Conservation (phyloP, 78 protist genomes). For the Isochrysis galbana region DNA sequence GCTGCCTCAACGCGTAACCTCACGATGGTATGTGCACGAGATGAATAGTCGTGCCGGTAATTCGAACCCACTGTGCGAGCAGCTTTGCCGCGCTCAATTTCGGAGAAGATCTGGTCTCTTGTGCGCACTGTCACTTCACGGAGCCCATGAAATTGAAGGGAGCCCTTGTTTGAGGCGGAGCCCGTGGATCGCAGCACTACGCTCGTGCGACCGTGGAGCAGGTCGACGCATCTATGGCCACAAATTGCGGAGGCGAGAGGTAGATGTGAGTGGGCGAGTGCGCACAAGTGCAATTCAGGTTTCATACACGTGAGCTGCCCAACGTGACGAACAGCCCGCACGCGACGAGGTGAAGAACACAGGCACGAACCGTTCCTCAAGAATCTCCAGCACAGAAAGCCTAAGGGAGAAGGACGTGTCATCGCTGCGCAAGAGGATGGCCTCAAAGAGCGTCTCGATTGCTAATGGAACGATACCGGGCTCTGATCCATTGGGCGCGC, state of each 20-base stretch:
- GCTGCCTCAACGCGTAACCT: neutral
- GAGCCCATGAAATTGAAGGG: neutral
- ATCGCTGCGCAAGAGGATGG: neutral
- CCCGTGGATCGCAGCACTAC: neutral
- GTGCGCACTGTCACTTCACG: neutral
- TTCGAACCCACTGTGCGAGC: neutral
- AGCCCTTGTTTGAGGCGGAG: neutral
- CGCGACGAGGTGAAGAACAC: too few relatives aligned
- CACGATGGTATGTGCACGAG: neutral
- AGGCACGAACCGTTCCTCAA: too few relatives aligned
- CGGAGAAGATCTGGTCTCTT: neutral
- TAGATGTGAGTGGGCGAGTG: too few relatives aligned
- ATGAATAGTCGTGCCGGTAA: neutral
- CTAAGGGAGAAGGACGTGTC: neutral
- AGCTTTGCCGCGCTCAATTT: neutral
- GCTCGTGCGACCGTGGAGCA: neutral
- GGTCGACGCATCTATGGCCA: neutral
- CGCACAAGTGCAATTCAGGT: too few relatives aligned
- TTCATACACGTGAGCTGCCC: too few relatives aligned
- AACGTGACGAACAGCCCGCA: too few relatives aligned
- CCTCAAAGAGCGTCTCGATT: neutral
- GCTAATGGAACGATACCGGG: neutral
- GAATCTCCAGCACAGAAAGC: neutral
- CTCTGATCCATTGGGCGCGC: neutral
- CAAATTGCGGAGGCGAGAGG: too few relatives aligned